Conservation (phyloP, 2,329 filamentous ascomycete genomes). For the Aquanectria penicillioides region DNA sequence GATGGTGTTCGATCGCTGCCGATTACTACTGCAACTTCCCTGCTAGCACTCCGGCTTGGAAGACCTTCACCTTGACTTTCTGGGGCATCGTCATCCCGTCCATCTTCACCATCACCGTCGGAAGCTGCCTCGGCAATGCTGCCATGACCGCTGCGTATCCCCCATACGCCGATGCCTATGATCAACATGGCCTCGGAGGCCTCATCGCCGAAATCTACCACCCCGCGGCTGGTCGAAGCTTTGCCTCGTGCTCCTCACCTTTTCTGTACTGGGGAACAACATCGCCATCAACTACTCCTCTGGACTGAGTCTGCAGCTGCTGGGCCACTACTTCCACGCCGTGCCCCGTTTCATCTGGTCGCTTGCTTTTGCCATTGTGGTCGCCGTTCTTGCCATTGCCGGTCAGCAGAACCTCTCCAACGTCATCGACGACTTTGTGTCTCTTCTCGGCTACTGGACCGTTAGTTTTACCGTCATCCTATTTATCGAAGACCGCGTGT, state of each 20-base stretch:
- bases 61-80: slow-evolving; percentile 2
- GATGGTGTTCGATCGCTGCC: slow-evolving; percentile 15
- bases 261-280: slow-evolving; percentile 15
- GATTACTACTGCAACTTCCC: slow-evolving; percentile 20
- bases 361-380: slow-evolving; percentile 23
- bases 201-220: slow-evolving; percentile 11
- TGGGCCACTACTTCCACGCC: slow-evolving; percentile 33
- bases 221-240: slow-evolving; percentile 7
- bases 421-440: slow-evolving; percentile 33
- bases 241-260: slow-evolving; percentile 16
- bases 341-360: slow-evolving; percentile 33
- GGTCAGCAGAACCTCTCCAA: slow-evolving; percentile 32
- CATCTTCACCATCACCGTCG: slow-evolving; percentile 6
- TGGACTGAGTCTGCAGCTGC: slow-evolving; percentile 31
- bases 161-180: slow-evolving; percentile 9
- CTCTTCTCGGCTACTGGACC: slow-evolving; percentile 35
- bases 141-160: slow-evolving; percentile 10
- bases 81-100: slow-evolving; percentile 12
- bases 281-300: slow-evolving; percentile 35
- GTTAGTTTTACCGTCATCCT: slow-evolving; percentile 32
- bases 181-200: slow-evolving; percentile 8
- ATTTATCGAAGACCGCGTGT: slow-evolving; percentile 31
- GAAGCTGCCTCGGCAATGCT: slow-evolving; percentile 7
- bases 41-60: slow-evolving; percentile 4
- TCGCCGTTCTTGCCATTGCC: slow-evolving; percentile 31